These are phyloP conservation scores for Neurospora cerealis DNA, from an alignment of 495 filamentous ascomycete genomes.

Conservation along the genomic window DNA sequence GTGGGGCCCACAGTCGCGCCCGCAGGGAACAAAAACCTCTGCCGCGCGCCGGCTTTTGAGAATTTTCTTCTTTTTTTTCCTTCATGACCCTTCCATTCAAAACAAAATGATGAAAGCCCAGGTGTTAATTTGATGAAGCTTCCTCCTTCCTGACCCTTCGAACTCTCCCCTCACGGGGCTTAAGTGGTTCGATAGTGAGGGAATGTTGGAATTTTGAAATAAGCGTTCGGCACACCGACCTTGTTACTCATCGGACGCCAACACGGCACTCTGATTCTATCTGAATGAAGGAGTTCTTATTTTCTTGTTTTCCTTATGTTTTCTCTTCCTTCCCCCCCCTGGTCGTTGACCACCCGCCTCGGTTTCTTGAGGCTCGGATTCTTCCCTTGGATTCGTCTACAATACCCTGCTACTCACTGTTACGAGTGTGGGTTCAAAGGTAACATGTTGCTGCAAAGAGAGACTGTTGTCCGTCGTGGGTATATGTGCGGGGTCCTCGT, in stretches of 20 bases:
- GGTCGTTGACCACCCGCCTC: neutral
- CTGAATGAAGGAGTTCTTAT: slow-evolving; percentile 25
- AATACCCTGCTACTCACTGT: neutral
- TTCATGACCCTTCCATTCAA: slow-evolving; percentile 96
- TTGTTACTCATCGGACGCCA: slow-evolving; percentile 97
- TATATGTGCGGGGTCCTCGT: neutral
- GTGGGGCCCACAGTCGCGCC: slow-evolving; percentile 6
- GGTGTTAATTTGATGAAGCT: slow-evolving; percentile 82
- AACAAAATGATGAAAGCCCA: slow-evolving; percentile 98
- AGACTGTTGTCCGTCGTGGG: neutral
- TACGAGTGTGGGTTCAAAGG: neutral
- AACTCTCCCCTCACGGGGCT: slow-evolving; percentile 80
- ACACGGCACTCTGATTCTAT: slow-evolving; percentile 86
- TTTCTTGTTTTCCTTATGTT: neutral
- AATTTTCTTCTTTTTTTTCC: slow-evolving; percentile 41
- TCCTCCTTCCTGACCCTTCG: slow-evolving; percentile 52
- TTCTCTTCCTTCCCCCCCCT: neutral
- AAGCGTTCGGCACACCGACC: slow-evolving; percentile 97
- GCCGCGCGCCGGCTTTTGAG: slow-evolving; percentile 6
- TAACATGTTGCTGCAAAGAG: neutral
- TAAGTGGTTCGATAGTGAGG: slow-evolving; percentile 70
- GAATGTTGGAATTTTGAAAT: slow-evolving; percentile 73
- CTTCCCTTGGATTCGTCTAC: neutral
- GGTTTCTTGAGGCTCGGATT: neutral
- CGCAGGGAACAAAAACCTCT: slow-evolving; percentile 9